These are phyloP conservation scores for Dendrobium catenatum DNA, from an alignment of 106 monocot genomes.

Conservation along the genomic window DNA sequence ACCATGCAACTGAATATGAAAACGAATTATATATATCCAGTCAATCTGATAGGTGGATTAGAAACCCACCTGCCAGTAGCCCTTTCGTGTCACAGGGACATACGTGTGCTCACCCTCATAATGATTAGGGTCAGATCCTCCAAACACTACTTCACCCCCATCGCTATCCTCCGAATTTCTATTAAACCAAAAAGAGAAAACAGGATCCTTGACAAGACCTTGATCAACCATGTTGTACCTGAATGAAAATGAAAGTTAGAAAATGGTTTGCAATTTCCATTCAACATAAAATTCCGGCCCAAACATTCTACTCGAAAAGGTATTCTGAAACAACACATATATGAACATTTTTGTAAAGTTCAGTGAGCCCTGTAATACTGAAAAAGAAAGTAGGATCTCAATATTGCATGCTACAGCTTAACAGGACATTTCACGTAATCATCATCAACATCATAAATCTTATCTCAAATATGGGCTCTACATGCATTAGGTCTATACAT, in stretches of 20 bases:
- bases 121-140: constrained; percentile 80
- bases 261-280: background rate
- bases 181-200: constrained; percentile 99
- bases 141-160: constrained; percentile 95
- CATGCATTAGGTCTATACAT: too few species aligned
- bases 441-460: background rate
- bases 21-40: background rate
- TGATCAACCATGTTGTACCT: constrained; percentile 86
- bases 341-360: background rate
- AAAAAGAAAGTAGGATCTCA: background rate
- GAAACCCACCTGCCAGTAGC: constrained; percentile 84
- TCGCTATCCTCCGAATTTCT: constrained; percentile 62
- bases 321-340: background rate
- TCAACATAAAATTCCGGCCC: background rate
- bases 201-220: constrained; percentile 69
- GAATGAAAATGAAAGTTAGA: background rate
- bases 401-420: background rate
- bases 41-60: constrained; percentile 27
- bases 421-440: background rate
- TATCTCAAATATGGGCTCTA: background rate
- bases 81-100: constrained; percentile 88
- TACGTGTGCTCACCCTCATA: constrained; percentile 80
- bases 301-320: background rate
- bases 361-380: background rate
- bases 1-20: background rate